Conservation (phyloP, 2,329 filamentous ascomycete genomes). For the Aspergillus floridensis region DNA sequence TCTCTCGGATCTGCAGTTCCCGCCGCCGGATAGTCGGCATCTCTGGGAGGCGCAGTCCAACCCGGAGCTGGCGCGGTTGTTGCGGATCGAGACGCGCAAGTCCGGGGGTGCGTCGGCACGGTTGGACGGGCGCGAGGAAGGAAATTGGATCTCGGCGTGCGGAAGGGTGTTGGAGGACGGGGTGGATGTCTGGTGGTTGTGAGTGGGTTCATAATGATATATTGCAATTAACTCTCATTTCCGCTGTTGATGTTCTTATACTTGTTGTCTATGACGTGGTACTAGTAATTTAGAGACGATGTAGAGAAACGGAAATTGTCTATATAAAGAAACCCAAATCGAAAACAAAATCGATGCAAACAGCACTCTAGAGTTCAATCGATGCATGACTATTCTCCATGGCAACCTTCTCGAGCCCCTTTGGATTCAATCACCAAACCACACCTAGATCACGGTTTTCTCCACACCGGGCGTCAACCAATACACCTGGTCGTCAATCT, state of each 20-base stretch:
- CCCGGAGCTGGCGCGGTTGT: not conserved
- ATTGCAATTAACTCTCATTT: not conserved
- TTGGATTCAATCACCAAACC: no score
- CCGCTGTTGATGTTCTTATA: no score
- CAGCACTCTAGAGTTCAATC: no score
- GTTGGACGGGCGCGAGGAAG: not conserved
- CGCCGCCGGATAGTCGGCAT: slow-evolving; percentile 12
- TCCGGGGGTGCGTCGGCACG: not conserved
- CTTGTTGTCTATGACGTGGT: no score
- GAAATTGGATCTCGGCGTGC: slow-evolving; percentile 5
- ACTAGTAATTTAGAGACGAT: no score
- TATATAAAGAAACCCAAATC: no score
- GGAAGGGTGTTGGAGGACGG: not conserved
- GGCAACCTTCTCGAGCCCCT: no score
- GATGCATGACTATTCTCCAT: no score
- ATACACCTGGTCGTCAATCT: no score
- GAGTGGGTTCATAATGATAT: not conserved
- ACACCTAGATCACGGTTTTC: no score
- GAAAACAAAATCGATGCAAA: no score
- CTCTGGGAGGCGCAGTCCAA: slow-evolving; percentile 13
- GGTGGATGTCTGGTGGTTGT: not conserved
- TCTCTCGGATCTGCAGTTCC: slow-evolving; percentile 20
- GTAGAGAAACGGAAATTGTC: not conserved
- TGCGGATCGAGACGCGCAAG: not conserved
- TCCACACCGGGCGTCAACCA: no score